Percentiles rank a stretch among this genome's conserved stretches.
These are phyloP conservation scores for Grifola frondosa DNA, from an alignment of 1,284 basidiomycete genomes.

Conservation along the genomic window DNA sequence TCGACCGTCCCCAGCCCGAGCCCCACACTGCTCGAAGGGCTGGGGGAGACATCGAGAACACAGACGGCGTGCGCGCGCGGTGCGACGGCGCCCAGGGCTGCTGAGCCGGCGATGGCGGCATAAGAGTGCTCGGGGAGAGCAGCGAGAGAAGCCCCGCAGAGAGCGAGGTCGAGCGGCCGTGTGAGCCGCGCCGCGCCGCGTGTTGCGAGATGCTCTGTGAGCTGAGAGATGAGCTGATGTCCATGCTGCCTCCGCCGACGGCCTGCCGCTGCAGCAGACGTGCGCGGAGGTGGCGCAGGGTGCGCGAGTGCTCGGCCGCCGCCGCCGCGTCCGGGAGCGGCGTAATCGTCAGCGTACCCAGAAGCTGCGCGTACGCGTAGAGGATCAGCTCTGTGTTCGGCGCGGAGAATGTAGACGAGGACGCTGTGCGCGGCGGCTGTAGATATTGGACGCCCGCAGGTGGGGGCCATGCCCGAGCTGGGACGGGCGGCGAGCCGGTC, in stretches of 20 bases:
- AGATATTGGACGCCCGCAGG: constrained; percentile 22
- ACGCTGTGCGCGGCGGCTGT: constrained; percentile 36
- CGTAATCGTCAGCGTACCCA: constrained; percentile 59
- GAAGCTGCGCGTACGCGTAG: constrained; percentile 84
- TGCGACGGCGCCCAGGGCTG: constrained; percentile 27
- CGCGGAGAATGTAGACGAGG: constrained; percentile 39
- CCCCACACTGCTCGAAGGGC: constrained; percentile 17
- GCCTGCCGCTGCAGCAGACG: constrained; percentile 49
- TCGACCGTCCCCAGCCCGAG: constrained; percentile 24
- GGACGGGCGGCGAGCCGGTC: constrained; percentile 30
- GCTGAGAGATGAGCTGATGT: constrained; percentile 53
- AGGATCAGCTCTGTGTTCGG: constrained; percentile 65
- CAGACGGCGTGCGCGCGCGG: constrained; percentile 28
- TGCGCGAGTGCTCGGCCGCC: constrained; percentile 40
- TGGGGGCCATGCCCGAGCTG: constrained; percentile 49
- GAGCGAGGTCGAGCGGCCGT: constrained; percentile 53
- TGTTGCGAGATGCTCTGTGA: constrained; percentile 24
- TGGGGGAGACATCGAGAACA: constrained; percentile 25
- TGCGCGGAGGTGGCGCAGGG: constrained; percentile 47
- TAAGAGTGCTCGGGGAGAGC: constrained; percentile 34
- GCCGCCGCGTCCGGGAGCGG: constrained; percentile 27
- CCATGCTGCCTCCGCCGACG: constrained; percentile 76
- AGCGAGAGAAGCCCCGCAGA: constrained; percentile 57
- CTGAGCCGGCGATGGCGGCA: constrained; percentile 14
- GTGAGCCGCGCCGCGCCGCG: constrained; percentile 32